phyloP scores from a whole-genome alignment of 139 green algal species.

The Marvania coccoides region DNA sequence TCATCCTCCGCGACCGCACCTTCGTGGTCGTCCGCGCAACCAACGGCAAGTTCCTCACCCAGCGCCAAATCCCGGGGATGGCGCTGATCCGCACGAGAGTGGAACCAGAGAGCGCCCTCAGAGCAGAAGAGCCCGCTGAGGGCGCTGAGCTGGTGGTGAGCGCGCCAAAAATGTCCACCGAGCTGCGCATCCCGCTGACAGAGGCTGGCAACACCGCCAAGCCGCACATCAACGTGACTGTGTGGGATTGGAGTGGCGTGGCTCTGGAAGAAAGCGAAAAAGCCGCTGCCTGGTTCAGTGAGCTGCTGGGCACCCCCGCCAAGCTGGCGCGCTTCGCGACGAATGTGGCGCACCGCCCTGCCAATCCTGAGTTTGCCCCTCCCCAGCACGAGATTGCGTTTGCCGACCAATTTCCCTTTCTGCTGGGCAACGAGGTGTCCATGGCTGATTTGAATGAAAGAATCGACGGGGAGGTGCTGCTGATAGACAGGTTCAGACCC shows the following conservation, averaged over 20 bases:
- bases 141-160: conserved; percentile 10
- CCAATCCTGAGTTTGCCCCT: conserved; percentile 22
- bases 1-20: conserved; percentile 44
- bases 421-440: conserved; percentile 46
- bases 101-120: background rate
- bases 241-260: conserved; percentile 65
- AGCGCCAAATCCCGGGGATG: conserved; percentile 39
- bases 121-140: background rate
- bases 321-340: conserved; percentile 52
- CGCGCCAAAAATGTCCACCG: conserved; percentile 18
- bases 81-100: conserved; percentile 6
- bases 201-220: background rate
- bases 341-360: background rate
- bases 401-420: conserved; percentile 55
- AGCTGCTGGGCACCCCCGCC: conserved; percentile 42
- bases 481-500: conserved; percentile 69
- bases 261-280: conserved; percentile 51
- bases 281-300: conserved; percentile 53
- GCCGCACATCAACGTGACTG: conserved; percentile 14
- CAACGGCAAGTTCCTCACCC: conserved; percentile 44
- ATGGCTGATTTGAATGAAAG: conserved; percentile 46
- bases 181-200: background rate
- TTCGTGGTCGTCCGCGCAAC: conserved; percentile 43
- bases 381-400: conserved; percentile 36
- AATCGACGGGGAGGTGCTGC: conserved; percentile 27